phyloP scores from a whole-genome alignment of 2,329 filamentous ascomycete genomes.

The Ophiostoma sp. region DNA sequence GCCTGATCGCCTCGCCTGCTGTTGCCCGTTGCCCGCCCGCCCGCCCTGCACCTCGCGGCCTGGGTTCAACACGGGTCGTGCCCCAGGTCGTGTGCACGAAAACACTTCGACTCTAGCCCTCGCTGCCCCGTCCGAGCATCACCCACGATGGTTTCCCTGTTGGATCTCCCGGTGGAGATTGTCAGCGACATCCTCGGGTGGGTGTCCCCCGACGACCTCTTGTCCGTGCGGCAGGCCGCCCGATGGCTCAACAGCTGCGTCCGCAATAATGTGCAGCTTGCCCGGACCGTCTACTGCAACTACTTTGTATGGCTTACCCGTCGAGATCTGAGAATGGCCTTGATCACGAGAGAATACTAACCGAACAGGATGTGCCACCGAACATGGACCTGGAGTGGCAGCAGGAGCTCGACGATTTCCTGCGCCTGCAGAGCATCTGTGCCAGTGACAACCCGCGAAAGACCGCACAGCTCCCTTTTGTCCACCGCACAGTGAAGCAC shows the following conservation, averaged over 20 bases:
- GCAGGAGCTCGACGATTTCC: constrained; percentile 40
- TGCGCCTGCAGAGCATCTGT: constrained; percentile 43
- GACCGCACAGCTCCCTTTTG: constrained; percentile 44
- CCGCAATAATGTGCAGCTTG: constrained; percentile 53
- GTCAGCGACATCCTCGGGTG: constrained; percentile 55
- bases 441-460: constrained; percentile 35
- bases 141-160: constrained; percentile 33
- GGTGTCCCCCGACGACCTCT: constrained; percentile 53
- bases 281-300: constrained; percentile 52
- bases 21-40: not conserved
- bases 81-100: not conserved
- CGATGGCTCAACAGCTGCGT: constrained; percentile 49
- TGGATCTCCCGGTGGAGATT: constrained; percentile 55
- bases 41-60: not conserved
- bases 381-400: constrained; percentile 30
- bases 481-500: constrained; percentile 42
- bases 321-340: not conserved
- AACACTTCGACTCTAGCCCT: not conserved
- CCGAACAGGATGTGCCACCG: constrained; percentile 37
- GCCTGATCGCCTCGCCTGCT: not conserved
- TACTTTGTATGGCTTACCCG: constrained; percentile 23
- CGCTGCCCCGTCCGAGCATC: too few species aligned
- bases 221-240: constrained; percentile 47
- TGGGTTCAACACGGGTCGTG: constrained; percentile 1
- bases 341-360: not conserved